These are phyloP conservation scores for Dalbergia cultrata DNA, from an alignment of 306 rosid genomes.

Conservation along the genomic window DNA sequence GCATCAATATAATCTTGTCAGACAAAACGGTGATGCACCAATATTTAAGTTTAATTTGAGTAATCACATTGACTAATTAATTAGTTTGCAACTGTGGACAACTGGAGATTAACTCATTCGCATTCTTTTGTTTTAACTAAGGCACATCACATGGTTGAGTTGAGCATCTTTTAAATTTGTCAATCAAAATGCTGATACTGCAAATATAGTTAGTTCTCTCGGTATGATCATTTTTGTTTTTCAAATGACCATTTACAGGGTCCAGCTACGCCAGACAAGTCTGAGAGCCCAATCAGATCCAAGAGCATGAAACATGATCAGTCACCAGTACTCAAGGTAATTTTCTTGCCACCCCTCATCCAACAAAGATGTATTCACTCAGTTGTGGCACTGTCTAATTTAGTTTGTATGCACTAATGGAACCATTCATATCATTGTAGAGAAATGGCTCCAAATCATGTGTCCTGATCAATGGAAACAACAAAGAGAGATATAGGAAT, in stretches of 20 bases:
- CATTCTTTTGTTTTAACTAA: neutral
- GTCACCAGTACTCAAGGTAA: constrained; percentile 59
- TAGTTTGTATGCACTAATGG: constrained; percentile 1
- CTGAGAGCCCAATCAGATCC: constrained; percentile 66
- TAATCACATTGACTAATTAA: neutral
- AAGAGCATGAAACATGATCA: constrained; percentile 71
- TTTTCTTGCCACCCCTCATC: constrained; percentile 13
- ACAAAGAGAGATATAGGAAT: constrained; percentile 50
- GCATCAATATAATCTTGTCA: neutral
- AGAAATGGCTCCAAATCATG: constrained; percentile 70
- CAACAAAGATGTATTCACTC: neutral
- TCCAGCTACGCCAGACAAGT: constrained; percentile 91
- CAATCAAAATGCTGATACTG: neutral
- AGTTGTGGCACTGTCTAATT: neutral
- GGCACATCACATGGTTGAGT: neutral
- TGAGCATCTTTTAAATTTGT: neutral
- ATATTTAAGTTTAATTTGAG: neutral
- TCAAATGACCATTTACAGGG: constrained; percentile 56
- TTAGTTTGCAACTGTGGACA: neutral
- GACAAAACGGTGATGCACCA: neutral
- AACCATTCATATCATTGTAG: constrained; percentile 52
- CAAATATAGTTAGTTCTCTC: constrained; percentile 8
- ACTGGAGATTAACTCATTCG: too few relatives aligned
- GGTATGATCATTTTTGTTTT: constrained; percentile 23
- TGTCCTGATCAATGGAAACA: constrained; percentile 34